Evolutionary conservation across 805 yeast species (phyloP).

Genomic region (Candida endomychidarum): DNA sequence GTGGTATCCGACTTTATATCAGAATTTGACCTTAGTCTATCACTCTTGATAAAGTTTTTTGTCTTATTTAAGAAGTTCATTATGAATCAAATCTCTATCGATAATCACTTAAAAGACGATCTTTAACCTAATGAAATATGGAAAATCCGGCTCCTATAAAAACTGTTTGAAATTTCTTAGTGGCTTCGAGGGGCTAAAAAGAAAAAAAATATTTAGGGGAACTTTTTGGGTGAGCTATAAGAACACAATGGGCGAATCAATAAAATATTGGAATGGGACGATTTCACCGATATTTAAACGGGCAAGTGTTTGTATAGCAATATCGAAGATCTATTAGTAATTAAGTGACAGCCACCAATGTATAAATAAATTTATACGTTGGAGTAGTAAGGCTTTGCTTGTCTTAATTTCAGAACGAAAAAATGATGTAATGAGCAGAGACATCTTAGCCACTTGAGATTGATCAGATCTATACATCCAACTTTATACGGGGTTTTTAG

Average conservation of each 20-base stretch:
- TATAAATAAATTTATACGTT: too few relatives aligned
- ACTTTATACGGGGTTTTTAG: too few relatives aligned
- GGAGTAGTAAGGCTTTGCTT: slow-evolving; percentile 6
- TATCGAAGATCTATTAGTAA: too few relatives aligned
- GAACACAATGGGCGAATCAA: too few relatives aligned
- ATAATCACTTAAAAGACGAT: background rate
- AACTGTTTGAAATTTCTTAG: background rate
- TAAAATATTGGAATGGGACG: too few relatives aligned
- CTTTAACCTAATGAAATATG: background rate
- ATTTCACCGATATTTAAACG: too few relatives aligned
- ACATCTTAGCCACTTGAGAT: background rate
- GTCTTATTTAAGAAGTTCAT: slow-evolving; percentile 5
- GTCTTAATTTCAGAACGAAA: background rate
- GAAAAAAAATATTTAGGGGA: background rate
- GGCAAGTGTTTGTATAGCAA: too few relatives aligned
- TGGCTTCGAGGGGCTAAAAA: slow-evolving; percentile 7
- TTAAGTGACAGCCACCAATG: too few relatives aligned
- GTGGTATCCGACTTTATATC: too few relatives aligned
- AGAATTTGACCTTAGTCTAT: background rate
- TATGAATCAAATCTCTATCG: background rate
- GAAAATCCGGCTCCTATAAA: slow-evolving; percentile 4
- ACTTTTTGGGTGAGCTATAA: background rate
- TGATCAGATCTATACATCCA: background rate
- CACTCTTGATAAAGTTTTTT: background rate
- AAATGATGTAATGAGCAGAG: slow-evolving; percentile 6